phyloP scores from a whole-genome alignment of 768 basidiomycete species.

The Boletus rubroflammeus region DNA sequence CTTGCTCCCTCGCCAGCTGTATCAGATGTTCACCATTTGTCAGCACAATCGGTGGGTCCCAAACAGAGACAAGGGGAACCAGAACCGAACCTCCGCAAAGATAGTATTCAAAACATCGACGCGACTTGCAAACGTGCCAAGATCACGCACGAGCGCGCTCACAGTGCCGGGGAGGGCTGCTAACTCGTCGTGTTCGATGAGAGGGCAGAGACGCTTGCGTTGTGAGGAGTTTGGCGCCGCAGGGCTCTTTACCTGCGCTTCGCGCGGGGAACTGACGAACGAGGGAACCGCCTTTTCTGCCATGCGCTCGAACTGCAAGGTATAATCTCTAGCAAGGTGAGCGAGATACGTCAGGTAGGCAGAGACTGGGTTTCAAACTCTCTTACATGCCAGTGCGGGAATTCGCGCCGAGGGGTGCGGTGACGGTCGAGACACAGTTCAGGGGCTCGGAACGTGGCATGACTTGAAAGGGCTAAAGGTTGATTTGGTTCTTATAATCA shows the following conservation, averaged over 20 bases:
- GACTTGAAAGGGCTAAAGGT: neutral
- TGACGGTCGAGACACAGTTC: slow-evolving; percentile 2
- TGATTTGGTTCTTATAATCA: neutral
- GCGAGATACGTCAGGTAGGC: neutral
- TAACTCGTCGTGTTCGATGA: neutral
- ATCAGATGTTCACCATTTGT: neutral
- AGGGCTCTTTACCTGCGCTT: neutral
- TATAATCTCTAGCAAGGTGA: slow-evolving; percentile 1
- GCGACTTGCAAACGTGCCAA: slow-evolving; percentile 6
- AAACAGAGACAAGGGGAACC: neutral
- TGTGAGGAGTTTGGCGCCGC: neutral
- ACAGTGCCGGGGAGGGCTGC: neutral
- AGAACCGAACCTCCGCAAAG: slow-evolving; percentile 12
- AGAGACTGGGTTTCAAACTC: neutral
- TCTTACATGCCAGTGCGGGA: slow-evolving; percentile 8
- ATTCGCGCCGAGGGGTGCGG: slow-evolving; percentile 1
- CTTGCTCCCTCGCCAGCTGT: slow-evolving; percentile 19
- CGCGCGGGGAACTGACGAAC: neutral
- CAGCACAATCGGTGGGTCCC: neutral
- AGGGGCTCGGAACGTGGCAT: neutral
- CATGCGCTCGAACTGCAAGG: slow-evolving; percentile 3
- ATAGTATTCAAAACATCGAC: slow-evolving; percentile 9
- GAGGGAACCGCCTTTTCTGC: slow-evolving; percentile 3
- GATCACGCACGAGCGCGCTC: slow-evolving; percentile 4
- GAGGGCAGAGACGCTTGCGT: neutral